These are phyloP conservation scores for Aspergillus latus DNA, from an alignment of 2,329 filamentous ascomycete genomes.

Conservation along the genomic window DNA sequence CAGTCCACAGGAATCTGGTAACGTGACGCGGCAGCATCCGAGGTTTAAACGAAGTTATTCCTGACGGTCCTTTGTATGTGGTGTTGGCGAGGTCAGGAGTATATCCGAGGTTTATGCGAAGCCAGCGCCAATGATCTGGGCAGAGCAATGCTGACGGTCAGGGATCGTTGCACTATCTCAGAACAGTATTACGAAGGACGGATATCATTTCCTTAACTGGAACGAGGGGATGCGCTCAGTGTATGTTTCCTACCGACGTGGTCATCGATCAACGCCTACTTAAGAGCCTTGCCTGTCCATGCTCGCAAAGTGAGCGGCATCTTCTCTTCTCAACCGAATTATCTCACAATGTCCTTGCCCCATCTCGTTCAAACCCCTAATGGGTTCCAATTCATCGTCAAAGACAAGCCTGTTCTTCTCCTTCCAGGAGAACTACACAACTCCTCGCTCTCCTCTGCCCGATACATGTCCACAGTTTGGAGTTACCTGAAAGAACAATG, in stretches of 20 bases:
- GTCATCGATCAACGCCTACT: no score
- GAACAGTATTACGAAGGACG: no score
- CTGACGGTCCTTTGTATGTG: neutral
- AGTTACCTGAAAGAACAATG: slow-evolving; percentile 42
- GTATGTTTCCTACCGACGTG: no score
- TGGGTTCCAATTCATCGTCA: slow-evolving; percentile 42
- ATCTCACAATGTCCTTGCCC: slow-evolving; percentile 1
- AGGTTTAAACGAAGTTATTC: neutral
- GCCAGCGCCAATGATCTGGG: neutral
- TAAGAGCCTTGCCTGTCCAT: neutral
- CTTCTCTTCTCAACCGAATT: neutral
- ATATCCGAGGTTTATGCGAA: neutral
- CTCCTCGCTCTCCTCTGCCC: slow-evolving; percentile 46
- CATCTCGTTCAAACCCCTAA: slow-evolving; percentile 16
- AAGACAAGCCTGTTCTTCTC: slow-evolving; percentile 48
- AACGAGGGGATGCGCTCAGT: no score
- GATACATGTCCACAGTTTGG: slow-evolving; percentile 49
- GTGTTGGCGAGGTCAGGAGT: neutral
- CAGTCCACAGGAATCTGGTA: neutral
- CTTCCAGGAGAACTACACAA: slow-evolving; percentile 49
- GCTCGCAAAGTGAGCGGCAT: neutral
- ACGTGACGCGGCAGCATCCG: neutral
- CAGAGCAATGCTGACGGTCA: no score
- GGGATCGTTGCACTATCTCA: no score
- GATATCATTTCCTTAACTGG: no score